phyloP scores from a whole-genome alignment of 192 early-diverging fungal genomes.

The Backusella parvicylindrica region DNA sequence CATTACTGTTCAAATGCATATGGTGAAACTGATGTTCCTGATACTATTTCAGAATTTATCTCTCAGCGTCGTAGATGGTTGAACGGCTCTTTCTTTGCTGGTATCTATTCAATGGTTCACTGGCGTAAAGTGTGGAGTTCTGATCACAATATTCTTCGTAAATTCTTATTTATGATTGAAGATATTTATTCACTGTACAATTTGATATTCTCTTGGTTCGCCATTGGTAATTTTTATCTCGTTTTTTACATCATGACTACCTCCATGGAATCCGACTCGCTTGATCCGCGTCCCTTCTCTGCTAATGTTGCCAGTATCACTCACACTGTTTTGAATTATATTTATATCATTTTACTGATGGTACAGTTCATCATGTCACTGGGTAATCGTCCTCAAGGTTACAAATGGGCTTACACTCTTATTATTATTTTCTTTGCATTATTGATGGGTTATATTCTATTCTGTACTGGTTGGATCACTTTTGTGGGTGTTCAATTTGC shows the following conservation, averaged over 20 bases:
- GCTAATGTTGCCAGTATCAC: slow-evolving; percentile 31
- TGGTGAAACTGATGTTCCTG: slow-evolving; percentile 79
- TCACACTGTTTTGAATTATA: slow-evolving; percentile 39
- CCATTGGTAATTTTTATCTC: slow-evolving; percentile 82
- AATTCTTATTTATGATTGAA: slow-evolving; percentile 60
- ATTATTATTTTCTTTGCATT: slow-evolving; percentile 63
- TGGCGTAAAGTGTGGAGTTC: slow-evolving; percentile 63
- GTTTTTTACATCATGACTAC: slow-evolving; percentile 82
- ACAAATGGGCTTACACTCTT: slow-evolving; percentile 68
- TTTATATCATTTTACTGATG: slow-evolving; percentile 67
- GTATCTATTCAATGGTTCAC: slow-evolving; percentile 66
- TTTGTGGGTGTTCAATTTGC: slow-evolving; percentile 17
- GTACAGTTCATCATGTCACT: slow-evolving; percentile 85
- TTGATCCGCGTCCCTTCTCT: slow-evolving; percentile 27
- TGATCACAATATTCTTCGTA: slow-evolving; percentile 58
- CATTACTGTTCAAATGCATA: slow-evolving; percentile 66
- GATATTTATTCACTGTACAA: slow-evolving; percentile 65
- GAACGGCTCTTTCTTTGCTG: slow-evolving; percentile 83
- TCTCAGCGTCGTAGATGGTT: slow-evolving; percentile 79
- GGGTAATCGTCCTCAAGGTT: slow-evolving; percentile 96
- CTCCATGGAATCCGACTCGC: slow-evolving; percentile 38
- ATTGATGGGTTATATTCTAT: slow-evolving; percentile 41
- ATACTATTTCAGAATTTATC: slow-evolving; percentile 68
- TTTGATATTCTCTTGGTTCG: slow-evolving; percentile 64
- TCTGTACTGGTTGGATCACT: slow-evolving; percentile 33